Percentiles rank a stretch among this genome's conserved stretches.
These are phyloP conservation scores for Cryptococcus maquisensis DNA, from an alignment of 1,284 basidiomycete genomes.

Conservation along the genomic window DNA sequence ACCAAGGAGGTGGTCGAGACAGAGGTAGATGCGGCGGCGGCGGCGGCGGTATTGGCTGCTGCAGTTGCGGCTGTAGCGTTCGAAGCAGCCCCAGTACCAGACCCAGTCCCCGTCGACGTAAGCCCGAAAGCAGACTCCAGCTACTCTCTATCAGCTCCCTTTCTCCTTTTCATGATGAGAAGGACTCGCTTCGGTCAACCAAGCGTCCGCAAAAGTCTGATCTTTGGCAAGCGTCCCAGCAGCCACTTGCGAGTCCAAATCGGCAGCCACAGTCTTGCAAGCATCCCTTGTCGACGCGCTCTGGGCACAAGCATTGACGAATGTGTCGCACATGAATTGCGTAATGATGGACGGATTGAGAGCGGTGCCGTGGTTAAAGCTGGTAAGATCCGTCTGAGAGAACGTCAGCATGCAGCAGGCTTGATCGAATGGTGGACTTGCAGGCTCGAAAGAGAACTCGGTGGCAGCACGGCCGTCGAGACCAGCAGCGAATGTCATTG, in stretches of 20 bases:
- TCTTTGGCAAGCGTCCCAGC: conserved; percentile 21
- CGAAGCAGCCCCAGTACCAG: conserved; percentile 13
- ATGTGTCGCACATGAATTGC: conserved; percentile 38
- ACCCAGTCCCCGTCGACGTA: conserved; percentile 17
- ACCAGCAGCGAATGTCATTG: conserved; percentile 60
- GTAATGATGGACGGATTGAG: conserved; percentile 58
- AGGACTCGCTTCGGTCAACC: conserved; percentile 25
- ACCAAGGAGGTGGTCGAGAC: conserved; percentile 1
- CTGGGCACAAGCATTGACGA: conserved; percentile 41
- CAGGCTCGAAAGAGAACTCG: conserved; percentile 32
- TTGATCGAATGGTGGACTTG: no score
- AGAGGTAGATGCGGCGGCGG: conserved; percentile 22
- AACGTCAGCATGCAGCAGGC: no score
- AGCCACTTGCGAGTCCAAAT: conserved; percentile 19
- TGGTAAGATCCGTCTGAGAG: conserved; percentile 12
- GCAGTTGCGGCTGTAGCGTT: conserved; percentile 25
- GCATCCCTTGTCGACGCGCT: conserved; percentile 22
- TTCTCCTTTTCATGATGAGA: no score
- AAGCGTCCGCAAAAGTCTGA: conserved; percentile 38
- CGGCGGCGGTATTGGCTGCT: conserved; percentile 9
- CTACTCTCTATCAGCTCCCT: conserved; percentile 5
- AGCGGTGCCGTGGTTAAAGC: conserved; percentile 43
- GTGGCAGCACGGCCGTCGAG: conserved; percentile 61
- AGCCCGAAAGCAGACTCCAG: conserved; percentile 27
- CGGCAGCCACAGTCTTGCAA: conserved; percentile 24